Conservation (phyloP, 176 grass and related monocot genomes). For the Neostapfia colusana region DNA sequence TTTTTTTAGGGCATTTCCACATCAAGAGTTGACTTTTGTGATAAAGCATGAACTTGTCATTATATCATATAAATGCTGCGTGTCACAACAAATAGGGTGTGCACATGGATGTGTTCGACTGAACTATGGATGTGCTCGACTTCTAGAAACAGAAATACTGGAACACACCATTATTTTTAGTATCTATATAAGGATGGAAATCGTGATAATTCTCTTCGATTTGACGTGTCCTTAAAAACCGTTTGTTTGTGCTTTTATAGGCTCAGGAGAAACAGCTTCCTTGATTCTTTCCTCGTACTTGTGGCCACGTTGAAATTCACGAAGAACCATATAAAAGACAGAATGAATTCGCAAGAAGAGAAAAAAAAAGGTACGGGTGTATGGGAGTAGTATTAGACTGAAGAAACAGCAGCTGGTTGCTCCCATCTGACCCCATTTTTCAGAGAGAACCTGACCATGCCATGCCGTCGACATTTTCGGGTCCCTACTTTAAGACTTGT, state of each 20-base stretch:
- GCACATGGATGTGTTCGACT: not conserved
- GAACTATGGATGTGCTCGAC: not conserved
- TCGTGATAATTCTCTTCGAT: not conserved
- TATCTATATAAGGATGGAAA: not conserved
- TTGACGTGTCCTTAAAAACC: not conserved
- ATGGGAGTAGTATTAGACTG: not conserved
- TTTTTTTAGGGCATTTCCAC: not conserved
- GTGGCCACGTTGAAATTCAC: conserved; percentile 36
- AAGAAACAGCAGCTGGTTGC: not conserved
- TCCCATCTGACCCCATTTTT: conserved; percentile 10
- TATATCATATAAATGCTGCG: not conserved
- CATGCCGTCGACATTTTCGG: not conserved
- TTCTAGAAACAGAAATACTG: not conserved
- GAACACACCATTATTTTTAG: not conserved
- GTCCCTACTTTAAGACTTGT: conserved; percentile 42
- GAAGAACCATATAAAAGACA: not conserved
- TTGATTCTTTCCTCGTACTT: conserved; percentile 17
- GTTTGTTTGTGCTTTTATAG: not conserved
- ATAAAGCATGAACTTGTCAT: conserved; percentile 7
- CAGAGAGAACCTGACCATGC: not conserved
- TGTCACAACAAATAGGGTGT: too few relatives aligned
- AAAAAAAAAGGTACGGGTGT: not conserved
- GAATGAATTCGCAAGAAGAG: not conserved
- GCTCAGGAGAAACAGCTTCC: not conserved
- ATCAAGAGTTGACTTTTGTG: conserved; percentile 37